A percentile compares a stretch with the other conserved stretches of the same genome.
Conservation (phyloP, 495 filamentous ascomycete species). For the Penicillium bovifimosum region DNA sequence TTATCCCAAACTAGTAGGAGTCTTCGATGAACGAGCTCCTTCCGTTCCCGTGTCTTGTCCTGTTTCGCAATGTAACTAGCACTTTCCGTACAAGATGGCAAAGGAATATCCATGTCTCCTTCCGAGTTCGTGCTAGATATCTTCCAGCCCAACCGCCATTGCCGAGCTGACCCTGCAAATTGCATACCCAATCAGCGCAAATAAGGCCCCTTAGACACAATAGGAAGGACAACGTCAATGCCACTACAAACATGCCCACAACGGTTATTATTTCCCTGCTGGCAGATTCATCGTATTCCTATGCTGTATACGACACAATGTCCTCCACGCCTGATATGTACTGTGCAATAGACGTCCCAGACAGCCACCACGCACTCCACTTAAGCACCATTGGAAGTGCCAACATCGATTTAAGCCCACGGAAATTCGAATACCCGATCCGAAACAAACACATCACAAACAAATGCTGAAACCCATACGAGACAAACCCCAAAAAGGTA, state of each 20-base stretch:
- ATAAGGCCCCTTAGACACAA: neutral
- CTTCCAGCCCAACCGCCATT: neutral
- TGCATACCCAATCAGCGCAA: neutral
- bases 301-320: too few relatives aligned
- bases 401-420: neutral
- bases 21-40: neutral
- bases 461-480: too few relatives aligned
- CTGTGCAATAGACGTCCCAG: neutral
- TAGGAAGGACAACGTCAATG: neutral
- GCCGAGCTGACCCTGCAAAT: neutral
- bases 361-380: neutral
- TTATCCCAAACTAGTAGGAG: neutral
- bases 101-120: neutral
- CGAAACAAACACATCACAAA: neutral
- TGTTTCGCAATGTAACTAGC: neutral
- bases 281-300: neutral
- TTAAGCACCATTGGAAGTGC: too few relatives aligned
- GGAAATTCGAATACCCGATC: neutral
- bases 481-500: too few relatives aligned
- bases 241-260: neutral
- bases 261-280: neutral
- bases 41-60: neutral
- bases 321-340: too few relatives aligned
- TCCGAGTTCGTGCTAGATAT: conserved; percentile 2
- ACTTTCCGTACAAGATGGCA: too few relatives aligned